Conservation (phyloP, 345 rosid species). For the Salix suchowensis region DNA sequence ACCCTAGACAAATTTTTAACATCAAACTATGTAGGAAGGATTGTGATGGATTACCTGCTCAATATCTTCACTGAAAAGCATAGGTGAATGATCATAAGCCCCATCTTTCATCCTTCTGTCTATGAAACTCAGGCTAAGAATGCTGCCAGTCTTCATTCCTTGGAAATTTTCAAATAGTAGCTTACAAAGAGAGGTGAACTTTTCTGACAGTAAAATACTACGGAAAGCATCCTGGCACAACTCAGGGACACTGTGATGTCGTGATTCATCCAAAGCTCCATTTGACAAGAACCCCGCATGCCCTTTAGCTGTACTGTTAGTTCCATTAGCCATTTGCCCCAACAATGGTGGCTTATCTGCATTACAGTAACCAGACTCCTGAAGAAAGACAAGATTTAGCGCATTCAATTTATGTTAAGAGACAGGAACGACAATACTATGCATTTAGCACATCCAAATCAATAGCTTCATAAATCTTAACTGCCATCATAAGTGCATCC, state of each 20-base stretch:
- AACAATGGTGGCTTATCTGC: constrained; percentile 21
- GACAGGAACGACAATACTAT: not conserved
- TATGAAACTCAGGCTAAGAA: constrained; percentile 49
- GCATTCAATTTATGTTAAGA: not conserved
- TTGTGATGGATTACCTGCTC: constrained; percentile 46
- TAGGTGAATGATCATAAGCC: constrained; percentile 59
- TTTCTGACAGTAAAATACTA: constrained; percentile 59
- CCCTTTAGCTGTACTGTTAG: constrained; percentile 26
- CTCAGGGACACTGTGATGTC: constrained; percentile 37
- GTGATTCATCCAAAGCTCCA: constrained; percentile 34
- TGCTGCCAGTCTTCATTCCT: constrained; percentile 51
- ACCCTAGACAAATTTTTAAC: not conserved
- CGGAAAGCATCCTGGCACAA: constrained; percentile 61
- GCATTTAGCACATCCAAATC: not conserved
- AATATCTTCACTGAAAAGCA: constrained; percentile 57
- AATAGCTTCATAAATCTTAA: constrained; percentile 35
- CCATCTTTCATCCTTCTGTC: constrained; percentile 75
- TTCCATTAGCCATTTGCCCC: constrained; percentile 33
- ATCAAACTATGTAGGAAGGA: constrained; percentile 1
- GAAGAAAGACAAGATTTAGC: constrained; percentile 15
- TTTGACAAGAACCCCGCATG: constrained; percentile 30
- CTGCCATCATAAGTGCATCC: constrained; percentile 36
- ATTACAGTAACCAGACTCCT: constrained; percentile 46
- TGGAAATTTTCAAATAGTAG: constrained; percentile 64
- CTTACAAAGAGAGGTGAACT: constrained; percentile 67